A percentile compares a stretch with the other conserved stretches of the same genome.
These are phyloP conservation scores for Lactarius indigo DNA, from an alignment of 768 basidiomycete genomes.

Conservation along the genomic window DNA sequence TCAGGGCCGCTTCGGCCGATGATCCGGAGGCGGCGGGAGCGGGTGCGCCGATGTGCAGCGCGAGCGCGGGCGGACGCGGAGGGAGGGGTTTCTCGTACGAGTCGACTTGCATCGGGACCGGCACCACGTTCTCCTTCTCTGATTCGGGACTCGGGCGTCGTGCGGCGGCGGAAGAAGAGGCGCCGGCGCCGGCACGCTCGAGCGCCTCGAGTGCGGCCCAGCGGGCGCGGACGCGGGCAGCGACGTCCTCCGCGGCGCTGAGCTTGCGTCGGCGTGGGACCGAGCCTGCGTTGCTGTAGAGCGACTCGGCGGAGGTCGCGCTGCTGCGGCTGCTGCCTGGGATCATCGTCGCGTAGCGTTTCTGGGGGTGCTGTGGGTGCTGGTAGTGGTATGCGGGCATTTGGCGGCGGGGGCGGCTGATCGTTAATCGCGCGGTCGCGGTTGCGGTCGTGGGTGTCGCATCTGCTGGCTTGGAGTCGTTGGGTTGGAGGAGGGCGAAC, in stretches of 20 bases:
- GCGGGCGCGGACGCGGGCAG: constrained; percentile 20
- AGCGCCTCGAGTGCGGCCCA: constrained; percentile 25
- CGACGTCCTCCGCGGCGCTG: constrained; percentile 24
- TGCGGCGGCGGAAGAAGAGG: background rate
- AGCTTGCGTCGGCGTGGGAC: constrained; percentile 20
- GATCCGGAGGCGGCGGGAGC: background rate
- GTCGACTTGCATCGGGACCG: constrained; percentile 14
- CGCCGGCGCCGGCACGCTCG: constrained; percentile 4
- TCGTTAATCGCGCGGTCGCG: background rate
- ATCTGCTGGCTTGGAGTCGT: background rate
- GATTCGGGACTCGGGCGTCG: background rate
- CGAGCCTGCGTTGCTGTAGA: constrained; percentile 7
- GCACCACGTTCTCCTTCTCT: constrained; percentile 10
- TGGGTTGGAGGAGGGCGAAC: constrained; percentile 11
- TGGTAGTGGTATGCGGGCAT: constrained; percentile 11
- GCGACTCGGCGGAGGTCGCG: constrained; percentile 20
- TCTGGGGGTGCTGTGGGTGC: constrained; percentile 8
- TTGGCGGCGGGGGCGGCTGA: constrained; percentile 19
- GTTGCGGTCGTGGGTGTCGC: background rate
- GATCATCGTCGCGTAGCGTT: constrained; percentile 21
- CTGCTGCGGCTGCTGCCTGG: constrained; percentile 21
- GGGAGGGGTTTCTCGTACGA: constrained; percentile 20
- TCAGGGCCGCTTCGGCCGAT: background rate
- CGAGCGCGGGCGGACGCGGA: constrained; percentile 8
- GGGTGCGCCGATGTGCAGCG: background rate